These are phyloP conservation scores for Hyaloscypha hepaticicola DNA, from an alignment of 495 filamentous ascomycete genomes.

Conservation along the genomic window DNA sequence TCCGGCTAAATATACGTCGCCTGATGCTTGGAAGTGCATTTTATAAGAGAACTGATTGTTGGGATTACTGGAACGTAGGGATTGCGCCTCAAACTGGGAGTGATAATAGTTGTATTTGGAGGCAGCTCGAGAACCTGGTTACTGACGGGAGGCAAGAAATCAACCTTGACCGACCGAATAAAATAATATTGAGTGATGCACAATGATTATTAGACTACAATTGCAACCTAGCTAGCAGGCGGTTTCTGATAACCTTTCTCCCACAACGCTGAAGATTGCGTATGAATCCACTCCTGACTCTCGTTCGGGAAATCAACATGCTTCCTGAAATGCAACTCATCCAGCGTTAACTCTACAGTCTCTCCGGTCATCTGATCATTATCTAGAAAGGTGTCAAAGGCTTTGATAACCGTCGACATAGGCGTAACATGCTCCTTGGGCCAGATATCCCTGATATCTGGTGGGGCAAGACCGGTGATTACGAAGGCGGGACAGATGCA, in stretches of 20 bases:
- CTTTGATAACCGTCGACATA: conserved; percentile 38
- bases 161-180: no score
- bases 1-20: conserved; percentile 13
- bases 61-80: no score
- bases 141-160: no score
- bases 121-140: no score
- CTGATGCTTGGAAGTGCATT: conserved; percentile 27
- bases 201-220: background rate
- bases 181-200: background rate
- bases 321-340: background rate
- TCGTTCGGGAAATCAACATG: background rate
- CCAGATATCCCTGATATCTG: conserved; percentile 34
- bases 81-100: no score
- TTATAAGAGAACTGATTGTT: background rate
- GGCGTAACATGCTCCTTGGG: conserved; percentile 42
- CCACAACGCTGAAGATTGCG: background rate
- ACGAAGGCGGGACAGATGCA: conserved; percentile 41
- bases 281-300: background rate
- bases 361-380: background rate
- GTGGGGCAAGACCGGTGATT: conserved; percentile 37
- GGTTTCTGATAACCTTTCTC: background rate
- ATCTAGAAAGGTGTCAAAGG: conserved; percentile 27
- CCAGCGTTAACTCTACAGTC: background rate
- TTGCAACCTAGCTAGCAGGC: background rate
- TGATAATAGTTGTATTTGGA: no score